Conservation (phyloP, 2,329 filamentous ascomycete species). For the Aspergillus thermomutatus region DNA sequence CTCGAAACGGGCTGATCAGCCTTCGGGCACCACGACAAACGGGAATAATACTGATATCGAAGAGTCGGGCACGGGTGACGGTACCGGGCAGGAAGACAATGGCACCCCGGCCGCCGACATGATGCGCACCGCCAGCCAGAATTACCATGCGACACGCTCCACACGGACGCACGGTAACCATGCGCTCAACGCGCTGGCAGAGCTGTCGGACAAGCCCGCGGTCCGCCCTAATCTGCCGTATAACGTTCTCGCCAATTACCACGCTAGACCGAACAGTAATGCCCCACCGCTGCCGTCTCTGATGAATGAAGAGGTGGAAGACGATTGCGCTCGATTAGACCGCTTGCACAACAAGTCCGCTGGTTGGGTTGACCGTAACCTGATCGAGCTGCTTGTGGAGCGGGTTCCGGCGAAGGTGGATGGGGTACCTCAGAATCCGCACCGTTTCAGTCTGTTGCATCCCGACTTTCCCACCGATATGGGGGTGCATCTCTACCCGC, state of each 20-base stretch:
- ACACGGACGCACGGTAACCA: slow-evolving; percentile 51
- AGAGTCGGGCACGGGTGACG: slow-evolving; percentile 32
- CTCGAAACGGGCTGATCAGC: slow-evolving; percentile 46
- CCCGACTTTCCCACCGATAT: slow-evolving; percentile 44
- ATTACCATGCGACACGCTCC: slow-evolving; percentile 53
- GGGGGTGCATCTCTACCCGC: slow-evolving; percentile 43
- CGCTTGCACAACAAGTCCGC: slow-evolving; percentile 36
- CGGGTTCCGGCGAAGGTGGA: slow-evolving; percentile 27
- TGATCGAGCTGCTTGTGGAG: slow-evolving; percentile 40
- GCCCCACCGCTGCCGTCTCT: slow-evolving; percentile 43
- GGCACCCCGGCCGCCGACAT: slow-evolving; percentile 52
- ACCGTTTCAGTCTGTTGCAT: slow-evolving; percentile 39
- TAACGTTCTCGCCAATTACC: slow-evolving; percentile 45
- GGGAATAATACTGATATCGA: slow-evolving; percentile 43
- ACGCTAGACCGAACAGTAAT: slow-evolving; percentile 41
- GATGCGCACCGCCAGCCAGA: slow-evolving; percentile 59
- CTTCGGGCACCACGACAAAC: slow-evolving; percentile 34
- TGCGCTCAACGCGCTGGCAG: slow-evolving; percentile 53
- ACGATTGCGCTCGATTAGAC: slow-evolving; percentile 42
- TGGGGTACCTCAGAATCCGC: slow-evolving; percentile 30
- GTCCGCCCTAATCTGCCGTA: slow-evolving; percentile 46
- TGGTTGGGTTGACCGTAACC: slow-evolving; percentile 41
- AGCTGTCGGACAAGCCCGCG: slow-evolving; percentile 51
- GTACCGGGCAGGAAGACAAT: slow-evolving; percentile 40
- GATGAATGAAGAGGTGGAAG: slow-evolving; percentile 47